These are phyloP conservation scores for Hyaloraphidium curvatum DNA, from an alignment of 192 early-diverging fungal genomes.

Conservation along the genomic window DNA sequence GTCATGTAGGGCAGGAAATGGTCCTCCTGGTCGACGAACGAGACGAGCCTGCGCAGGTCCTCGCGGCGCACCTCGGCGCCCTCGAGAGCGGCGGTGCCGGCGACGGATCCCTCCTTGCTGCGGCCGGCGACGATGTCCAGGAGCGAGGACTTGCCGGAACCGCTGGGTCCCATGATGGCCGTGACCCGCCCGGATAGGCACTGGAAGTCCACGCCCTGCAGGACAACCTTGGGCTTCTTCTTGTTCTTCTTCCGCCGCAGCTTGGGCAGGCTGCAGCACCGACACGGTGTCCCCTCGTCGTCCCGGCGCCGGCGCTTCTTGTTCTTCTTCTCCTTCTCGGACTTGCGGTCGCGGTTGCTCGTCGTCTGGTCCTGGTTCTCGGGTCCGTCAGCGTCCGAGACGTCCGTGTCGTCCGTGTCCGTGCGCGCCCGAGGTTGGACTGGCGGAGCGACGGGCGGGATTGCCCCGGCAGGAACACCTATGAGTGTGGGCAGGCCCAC, in stretches of 20 bases:
- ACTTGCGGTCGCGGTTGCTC: neutral
- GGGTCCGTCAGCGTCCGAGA: no score
- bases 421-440: no score
- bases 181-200: slow-evolving; percentile 51
- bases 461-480: no score
- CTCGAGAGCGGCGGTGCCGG: slow-evolving; percentile 32
- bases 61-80: slow-evolving; percentile 14
- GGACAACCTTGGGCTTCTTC: slow-evolving; percentile 34
- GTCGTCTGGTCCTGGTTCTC: no score
- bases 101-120: slow-evolving; percentile 29
- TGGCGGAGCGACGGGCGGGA: no score
- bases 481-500: no score
- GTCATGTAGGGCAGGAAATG: neutral
- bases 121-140: slow-evolving; percentile 62
- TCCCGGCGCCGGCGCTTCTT: neutral
- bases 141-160: slow-evolving; percentile 81
- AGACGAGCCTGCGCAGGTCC: slow-evolving; percentile 8
- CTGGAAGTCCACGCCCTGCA: slow-evolving; percentile 46
- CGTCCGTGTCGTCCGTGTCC: no score
- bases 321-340: neutral
- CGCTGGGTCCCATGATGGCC: slow-evolving; percentile 84
- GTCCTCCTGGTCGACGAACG: slow-evolving; percentile 22
- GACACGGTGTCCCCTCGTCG: neutral
- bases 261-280: neutral
- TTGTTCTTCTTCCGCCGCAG: neutral